Evolutionary conservation across 108 stramenopile genomes (phyloP), one percentile per base, ranked within the genome.

Genomic region (Mayamaea pseudoterrestris): DNA sequence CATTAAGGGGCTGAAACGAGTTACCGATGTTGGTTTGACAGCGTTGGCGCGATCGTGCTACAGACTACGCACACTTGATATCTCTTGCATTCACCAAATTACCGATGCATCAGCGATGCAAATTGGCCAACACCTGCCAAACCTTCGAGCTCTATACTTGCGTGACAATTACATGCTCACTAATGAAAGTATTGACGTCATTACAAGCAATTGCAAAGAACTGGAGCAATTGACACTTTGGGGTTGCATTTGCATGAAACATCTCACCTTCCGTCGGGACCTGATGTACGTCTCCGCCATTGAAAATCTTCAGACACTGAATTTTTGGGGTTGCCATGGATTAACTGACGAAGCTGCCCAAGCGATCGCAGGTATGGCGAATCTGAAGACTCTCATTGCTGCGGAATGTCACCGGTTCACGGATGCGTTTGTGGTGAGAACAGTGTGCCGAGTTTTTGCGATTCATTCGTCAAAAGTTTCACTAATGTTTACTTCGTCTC

Each of bases 371-470:
- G 36, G 27, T 6, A 58, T 76, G n/a, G 23, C 24, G 20, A 48
- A 61, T 27, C 45, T 80, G 16, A 58, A 63, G 12, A 68, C 56
- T 35, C 66, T 80, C 9, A 76, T 68, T 51, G 74, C 71, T 0
- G 68, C 62, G 29, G 79, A 80, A 57, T 80, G 79, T 30, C 79
- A 76, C 49, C 57, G 56, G n/a, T 57, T 80, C 6, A 66, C 71
- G 2, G 74, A 80, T 55, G 27, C n/a, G 8, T 80, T 80, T 47
- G 65, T 74, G 12, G 13, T 50, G 5, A 49, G 58, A 9, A 44
- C 14, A 16, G 16, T n/a, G n/a, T n/a, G n/a, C n/a, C n/a, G n/a
- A n/a, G n/a, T n/a, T n/a, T n/a, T n/a, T n/a, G n/a, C n/a, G n/a
- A n/a, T n/a, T n/a, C n/a, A n/a, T n/a, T n/a, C n/a, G n/a, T n/a